phyloP scores from a whole-genome alignment of 2,329 filamentous ascomycete genomes.

The Ciborinia camelliae region DNA sequence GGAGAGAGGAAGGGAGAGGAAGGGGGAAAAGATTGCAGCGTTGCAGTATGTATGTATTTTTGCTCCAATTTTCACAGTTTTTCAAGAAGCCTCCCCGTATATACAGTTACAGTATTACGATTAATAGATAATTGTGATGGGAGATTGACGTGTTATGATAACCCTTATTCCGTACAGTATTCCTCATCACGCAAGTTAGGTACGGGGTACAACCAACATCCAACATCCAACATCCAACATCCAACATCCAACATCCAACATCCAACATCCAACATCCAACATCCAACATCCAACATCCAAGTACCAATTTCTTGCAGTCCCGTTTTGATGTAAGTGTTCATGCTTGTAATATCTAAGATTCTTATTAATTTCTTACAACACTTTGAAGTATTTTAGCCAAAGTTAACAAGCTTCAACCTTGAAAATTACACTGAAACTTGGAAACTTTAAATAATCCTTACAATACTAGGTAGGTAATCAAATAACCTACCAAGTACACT shows the following conservation, averaged over 20 bases:
- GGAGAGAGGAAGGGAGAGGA: not conserved
- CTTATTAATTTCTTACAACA: not conserved
- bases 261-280: not conserved
- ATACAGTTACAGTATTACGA: not conserved
- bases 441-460: too few relatives aligned
- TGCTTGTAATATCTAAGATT: slow-evolving; percentile 4
- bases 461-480: too few relatives aligned
- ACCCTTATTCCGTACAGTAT: slow-evolving; percentile 11
- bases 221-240: not conserved
- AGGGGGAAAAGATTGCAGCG: not conserved
- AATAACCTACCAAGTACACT: too few relatives aligned
- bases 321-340: slow-evolving; percentile 12
- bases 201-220: not conserved
- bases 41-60: too few relatives aligned
- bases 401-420: slow-evolving; percentile 12
- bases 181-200: too few relatives aligned
- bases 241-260: not conserved
- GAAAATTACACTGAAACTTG: not conserved
- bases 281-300: not conserved
- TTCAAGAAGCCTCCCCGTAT: not conserved
- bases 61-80: not conserved
- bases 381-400: not conserved
- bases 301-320: slow-evolving; percentile 16
- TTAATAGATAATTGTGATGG: not conserved
- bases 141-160: not conserved